Conservation (phyloP, 1,284 basidiomycete genomes). For the Neonothopanus nambi region DNA sequence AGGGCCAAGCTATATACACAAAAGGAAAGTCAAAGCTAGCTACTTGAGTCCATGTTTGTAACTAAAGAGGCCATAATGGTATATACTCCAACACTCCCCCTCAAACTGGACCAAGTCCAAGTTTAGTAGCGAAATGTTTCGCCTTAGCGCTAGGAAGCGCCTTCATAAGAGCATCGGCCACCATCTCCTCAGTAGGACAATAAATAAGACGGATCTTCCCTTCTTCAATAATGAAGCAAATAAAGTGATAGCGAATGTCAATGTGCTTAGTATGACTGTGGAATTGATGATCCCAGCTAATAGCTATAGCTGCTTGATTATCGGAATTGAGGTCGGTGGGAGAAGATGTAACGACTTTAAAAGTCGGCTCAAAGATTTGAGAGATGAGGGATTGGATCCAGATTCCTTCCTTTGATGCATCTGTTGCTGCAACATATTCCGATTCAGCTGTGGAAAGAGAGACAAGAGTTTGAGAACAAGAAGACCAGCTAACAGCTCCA, state of each 20-base stretch:
- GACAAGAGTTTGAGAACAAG: background rate
- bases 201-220: constrained; percentile 21
- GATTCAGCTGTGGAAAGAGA: constrained; percentile 5
- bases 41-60: too few relatives aligned
- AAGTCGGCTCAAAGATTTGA: constrained; percentile 3
- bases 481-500: constrained; percentile 3
- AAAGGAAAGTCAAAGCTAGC: too few relatives aligned
- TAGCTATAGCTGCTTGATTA: background rate
- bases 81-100: constrained; percentile 22
- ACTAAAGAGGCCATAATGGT: too few relatives aligned
- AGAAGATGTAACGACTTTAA: background rate
- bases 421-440: constrained; percentile 3
- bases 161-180: constrained; percentile 26
- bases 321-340: background rate
- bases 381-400: background rate
- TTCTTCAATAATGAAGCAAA: constrained; percentile 30
- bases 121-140: constrained; percentile 4
- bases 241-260: constrained; percentile 29
- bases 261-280: constrained; percentile 4
- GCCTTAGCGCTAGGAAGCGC: too few relatives aligned
- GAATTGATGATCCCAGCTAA: background rate
- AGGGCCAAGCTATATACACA: too few relatives aligned
- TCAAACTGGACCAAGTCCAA: constrained; percentile 21
- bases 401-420: constrained; percentile 1
- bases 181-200: constrained; percentile 22